phyloP scores from a whole-genome alignment of 768 basidiomycete genomes.

The Flagelloscypha sp. region DNA sequence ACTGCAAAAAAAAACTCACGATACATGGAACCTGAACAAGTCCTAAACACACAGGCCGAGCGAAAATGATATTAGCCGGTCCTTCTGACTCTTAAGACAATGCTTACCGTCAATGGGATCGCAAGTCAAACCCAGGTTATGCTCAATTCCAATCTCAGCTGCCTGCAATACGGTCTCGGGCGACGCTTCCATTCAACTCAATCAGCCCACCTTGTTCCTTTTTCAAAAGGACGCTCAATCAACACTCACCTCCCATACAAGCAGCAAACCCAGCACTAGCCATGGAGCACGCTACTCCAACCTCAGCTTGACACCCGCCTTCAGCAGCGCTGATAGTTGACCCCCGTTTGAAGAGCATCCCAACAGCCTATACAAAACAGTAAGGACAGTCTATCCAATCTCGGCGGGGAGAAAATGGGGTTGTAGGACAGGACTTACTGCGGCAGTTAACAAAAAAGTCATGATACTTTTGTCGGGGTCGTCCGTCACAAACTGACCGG shows the following conservation, averaged over 20 bases:
- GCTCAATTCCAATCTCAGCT: conserved; percentile 89
- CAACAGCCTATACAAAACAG: conserved; percentile 51
- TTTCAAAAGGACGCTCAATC: too few species aligned
- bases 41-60: too few species aligned
- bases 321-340: conserved; percentile 95
- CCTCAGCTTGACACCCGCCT: conserved; percentile 92
- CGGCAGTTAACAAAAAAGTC: conserved; percentile 85
- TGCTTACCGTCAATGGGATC: conserved; percentile 93
- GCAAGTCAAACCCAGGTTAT: conserved; percentile 84
- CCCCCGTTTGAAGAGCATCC: conserved; percentile 96
- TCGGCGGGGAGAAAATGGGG: neutral
- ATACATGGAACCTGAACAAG: conserved; percentile 95
- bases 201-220: neutral
- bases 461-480: conserved; percentile 81
- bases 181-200: conserved; percentile 39
- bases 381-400: conserved; percentile 2
- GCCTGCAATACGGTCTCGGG: conserved; percentile 83
- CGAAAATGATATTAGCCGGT: too few species aligned
- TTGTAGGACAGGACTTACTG: conserved; percentile 40
- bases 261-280: conserved; percentile 90
- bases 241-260: conserved; percentile 73
- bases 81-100: too few species aligned
- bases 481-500: conserved; percentile 71
- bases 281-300: conserved; percentile 97
- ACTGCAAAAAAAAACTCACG: conserved; percentile 36